These are phyloP conservation scores for Saturnispora mendoncae DNA, from an alignment of 805 yeast species.

Conservation along the genomic window DNA sequence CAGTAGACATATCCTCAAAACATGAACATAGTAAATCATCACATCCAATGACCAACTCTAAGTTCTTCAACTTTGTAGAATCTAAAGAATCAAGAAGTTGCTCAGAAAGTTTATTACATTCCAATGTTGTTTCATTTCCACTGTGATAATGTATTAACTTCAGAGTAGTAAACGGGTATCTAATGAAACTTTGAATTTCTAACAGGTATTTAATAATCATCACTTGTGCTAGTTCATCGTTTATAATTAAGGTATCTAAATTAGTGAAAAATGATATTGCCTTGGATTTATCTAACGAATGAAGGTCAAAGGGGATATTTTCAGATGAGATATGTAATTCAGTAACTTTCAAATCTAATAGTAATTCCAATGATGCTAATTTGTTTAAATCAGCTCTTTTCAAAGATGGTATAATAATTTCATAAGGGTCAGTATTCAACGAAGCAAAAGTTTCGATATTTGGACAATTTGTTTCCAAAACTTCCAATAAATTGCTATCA, in stretches of 20 bases:
- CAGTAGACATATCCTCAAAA: constrained; percentile 31
- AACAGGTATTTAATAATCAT: constrained; percentile 24
- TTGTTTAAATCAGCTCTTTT: constrained; percentile 11
- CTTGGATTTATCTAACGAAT: constrained; percentile 6
- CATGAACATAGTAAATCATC: constrained; percentile 40
- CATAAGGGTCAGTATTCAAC: not conserved
- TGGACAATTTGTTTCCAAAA: constrained; percentile 11
- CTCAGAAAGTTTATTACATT: constrained; percentile 25
- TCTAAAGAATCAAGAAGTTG: constrained; percentile 27
- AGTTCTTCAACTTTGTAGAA: constrained; percentile 25
- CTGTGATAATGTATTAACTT: constrained; percentile 41
- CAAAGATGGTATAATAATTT: constrained; percentile 4
- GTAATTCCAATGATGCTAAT: constrained; percentile 5
- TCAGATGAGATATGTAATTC: not conserved
- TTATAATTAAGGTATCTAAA: constrained; percentile 20
- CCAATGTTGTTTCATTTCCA: constrained; percentile 32
- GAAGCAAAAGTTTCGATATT: constrained; percentile 10
- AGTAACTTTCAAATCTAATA: not conserved
- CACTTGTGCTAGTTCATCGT: constrained; percentile 25
- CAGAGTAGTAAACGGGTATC: constrained; percentile 26
- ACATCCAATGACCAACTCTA: constrained; percentile 51
- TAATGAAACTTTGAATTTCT: constrained; percentile 11
- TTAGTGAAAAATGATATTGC: constrained; percentile 28
- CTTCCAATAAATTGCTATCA: constrained; percentile 2
- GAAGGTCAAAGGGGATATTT: not conserved